These are phyloP conservation scores for Candida hispaniensis DNA, from an alignment of 805 yeast species.

Conservation along the genomic window DNA sequence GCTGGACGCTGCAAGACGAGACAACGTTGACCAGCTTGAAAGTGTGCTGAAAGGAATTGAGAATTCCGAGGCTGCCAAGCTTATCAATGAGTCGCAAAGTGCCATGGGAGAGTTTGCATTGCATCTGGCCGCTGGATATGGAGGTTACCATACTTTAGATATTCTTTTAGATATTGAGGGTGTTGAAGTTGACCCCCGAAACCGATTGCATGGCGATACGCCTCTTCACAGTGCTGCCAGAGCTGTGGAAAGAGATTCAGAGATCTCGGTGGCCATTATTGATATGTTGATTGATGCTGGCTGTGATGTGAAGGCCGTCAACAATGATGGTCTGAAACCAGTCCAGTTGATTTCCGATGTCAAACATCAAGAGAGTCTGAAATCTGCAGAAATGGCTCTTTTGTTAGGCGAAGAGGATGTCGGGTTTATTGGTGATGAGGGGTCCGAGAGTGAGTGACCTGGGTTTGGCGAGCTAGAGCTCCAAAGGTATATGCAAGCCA, in stretches of 20 bases:
- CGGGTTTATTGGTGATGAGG: slow-evolving; percentile 15
- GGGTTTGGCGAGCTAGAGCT: too few species aligned
- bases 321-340: slow-evolving; percentile 61
- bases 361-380: slow-evolving; percentile 50
- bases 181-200: slow-evolving; percentile 76
- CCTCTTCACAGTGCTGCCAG: slow-evolving; percentile 82
- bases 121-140: slow-evolving; percentile 72
- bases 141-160: slow-evolving; percentile 81
- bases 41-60: slow-evolving; percentile 40
- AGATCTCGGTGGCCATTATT: slow-evolving; percentile 31
- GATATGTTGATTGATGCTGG: slow-evolving; percentile 88
- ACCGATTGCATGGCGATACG: slow-evolving; percentile 65
- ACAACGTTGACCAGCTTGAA: slow-evolving; percentile 65
- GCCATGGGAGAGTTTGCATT: slow-evolving; percentile 72
- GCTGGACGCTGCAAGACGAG: slow-evolving; percentile 78
- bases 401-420: slow-evolving; percentile 21
- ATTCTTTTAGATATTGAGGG: slow-evolving; percentile 75
- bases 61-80: slow-evolving; percentile 12
- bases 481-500: too few species aligned
- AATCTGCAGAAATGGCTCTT: slow-evolving; percentile 72
- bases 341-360: slow-evolving; percentile 53
- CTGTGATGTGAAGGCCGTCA: slow-evolving; percentile 55
- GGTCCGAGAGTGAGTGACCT: too few species aligned
- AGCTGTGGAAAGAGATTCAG: slow-evolving; percentile 70
- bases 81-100: slow-evolving; percentile 62